A percentile compares a stretch with the other conserved stretches of the same genome.
phyloP scores from a whole-genome alignment of 2,329 filamentous ascomycete genomes.

The Cadophora malorum region DNA sequence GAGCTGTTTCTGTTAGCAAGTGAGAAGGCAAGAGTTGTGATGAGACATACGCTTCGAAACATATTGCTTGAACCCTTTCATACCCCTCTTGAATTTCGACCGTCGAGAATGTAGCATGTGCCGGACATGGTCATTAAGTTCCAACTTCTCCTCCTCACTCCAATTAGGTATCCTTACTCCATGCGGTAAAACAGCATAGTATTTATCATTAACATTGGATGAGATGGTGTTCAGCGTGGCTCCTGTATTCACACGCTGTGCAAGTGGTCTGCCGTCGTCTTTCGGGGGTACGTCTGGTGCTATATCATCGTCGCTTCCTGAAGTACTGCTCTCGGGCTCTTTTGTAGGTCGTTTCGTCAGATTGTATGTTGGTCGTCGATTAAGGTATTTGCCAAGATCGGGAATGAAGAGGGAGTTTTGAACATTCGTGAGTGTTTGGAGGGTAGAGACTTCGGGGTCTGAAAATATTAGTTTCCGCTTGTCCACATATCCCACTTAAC shows the following conservation, averaged over 20 bases:
- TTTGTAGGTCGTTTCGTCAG: constrained; percentile 59
- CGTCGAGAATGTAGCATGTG: constrained; percentile 86
- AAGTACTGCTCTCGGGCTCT: constrained; percentile 30
- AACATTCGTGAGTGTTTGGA: constrained; percentile 86
- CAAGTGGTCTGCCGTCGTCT: constrained; percentile 29
- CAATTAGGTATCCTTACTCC: constrained; percentile 76
- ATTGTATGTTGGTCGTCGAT: constrained; percentile 79
- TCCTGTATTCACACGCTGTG: constrained; percentile 35
- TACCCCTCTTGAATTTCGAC: constrained; percentile 77
- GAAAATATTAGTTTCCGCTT: constrained; percentile 22
- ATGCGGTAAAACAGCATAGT: constrained; percentile 81
- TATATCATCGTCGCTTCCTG: constrained; percentile 21
- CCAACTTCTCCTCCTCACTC: constrained; percentile 74
- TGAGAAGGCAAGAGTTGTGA: constrained; percentile 8
- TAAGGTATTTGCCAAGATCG: constrained; percentile 76
- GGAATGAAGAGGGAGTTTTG: constrained; percentile 90
- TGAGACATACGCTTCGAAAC: constrained; percentile 65
- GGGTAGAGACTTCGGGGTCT: constrained; percentile 65
- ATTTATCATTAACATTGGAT: constrained; percentile 70
- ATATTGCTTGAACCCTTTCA: constrained; percentile 84
- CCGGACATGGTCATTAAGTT: constrained; percentile 82
- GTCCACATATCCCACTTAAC: constrained; percentile 37
- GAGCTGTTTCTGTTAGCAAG: constrained; percentile 52
- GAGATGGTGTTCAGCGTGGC: constrained; percentile 62
- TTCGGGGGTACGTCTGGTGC: constrained; percentile 22